phyloP scores from a whole-genome alignment of 1,139 yeast species.

The Sugiyamaella grinbergsii region DNA sequence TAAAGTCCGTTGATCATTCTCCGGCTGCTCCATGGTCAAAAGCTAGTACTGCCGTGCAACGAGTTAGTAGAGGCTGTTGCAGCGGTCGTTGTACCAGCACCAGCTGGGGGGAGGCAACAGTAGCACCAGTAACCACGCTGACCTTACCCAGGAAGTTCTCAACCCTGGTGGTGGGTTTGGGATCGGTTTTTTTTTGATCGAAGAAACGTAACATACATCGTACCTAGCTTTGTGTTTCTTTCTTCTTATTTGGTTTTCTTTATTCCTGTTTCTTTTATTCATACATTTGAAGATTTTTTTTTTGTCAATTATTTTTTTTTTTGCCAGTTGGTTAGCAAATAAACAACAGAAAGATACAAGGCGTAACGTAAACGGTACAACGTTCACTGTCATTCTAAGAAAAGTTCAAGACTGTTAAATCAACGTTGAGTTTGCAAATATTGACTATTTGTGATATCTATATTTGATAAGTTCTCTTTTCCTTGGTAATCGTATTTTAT shows the following conservation, averaged over 20 bases:
- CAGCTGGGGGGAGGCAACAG: background rate
- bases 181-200: conserved; percentile 10
- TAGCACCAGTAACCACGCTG: background rate
- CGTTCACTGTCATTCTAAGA: too few species aligned
- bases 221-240: background rate
- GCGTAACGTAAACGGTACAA: too few species aligned
- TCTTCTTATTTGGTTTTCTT: background rate
- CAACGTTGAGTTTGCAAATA: too few species aligned
- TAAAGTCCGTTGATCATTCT: too few species aligned
- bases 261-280: background rate
- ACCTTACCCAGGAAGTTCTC: conserved; percentile 5
- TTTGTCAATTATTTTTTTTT: too few species aligned
- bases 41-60: background rate
- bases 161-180: conserved; percentile 12
- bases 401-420: too few species aligned
- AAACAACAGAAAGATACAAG: too few species aligned
- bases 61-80: background rate
- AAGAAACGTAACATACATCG: conserved; percentile 13
- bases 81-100: background rate
- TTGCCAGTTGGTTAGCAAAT: too few species aligned
- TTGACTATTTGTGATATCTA: too few species aligned
- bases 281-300: conserved; percentile 1
- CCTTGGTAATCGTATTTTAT: too few species aligned
- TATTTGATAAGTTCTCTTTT: too few species aligned
- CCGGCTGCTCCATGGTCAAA: too few species aligned